These are phyloP conservation scores for Candida maris DNA, from an alignment of 805 yeast genomes.

Conservation along the genomic window DNA sequence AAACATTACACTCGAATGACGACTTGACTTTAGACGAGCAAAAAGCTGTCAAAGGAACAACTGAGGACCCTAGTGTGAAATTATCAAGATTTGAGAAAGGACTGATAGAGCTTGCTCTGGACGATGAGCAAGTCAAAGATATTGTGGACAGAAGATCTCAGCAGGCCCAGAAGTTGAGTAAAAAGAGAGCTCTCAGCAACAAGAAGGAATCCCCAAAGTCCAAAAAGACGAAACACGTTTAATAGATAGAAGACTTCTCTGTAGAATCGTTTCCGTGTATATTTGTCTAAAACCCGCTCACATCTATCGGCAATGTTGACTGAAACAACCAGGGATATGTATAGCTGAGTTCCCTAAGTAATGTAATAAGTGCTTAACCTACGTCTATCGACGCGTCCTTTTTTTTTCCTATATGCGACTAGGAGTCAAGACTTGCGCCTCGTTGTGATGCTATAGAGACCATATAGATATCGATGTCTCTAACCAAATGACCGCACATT, in stretches of 20 bases:
- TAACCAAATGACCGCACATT: too few relatives aligned
- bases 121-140: slow-evolving; percentile 62
- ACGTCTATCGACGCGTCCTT: slow-evolving; percentile 1
- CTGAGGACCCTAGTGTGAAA: slow-evolving; percentile 35
- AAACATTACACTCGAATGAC: slow-evolving; percentile 46
- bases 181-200: slow-evolving; percentile 6
- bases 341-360: too few relatives aligned
- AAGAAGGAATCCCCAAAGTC: slow-evolving; percentile 6
- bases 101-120: slow-evolving; percentile 75
- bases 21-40: slow-evolving; percentile 41
- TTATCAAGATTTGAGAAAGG: slow-evolving; percentile 68
- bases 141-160: slow-evolving; percentile 57
- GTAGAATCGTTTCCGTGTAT: too few relatives aligned
- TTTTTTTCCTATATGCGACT: not conserved
- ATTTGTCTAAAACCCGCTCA: too few relatives aligned
- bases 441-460: not conserved
- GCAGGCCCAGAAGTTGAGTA: slow-evolving; percentile 26
- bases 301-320: too few relatives aligned
- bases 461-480: too few relatives aligned
- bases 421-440: not conserved
- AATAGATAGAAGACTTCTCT: too few relatives aligned
- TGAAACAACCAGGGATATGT: too few relatives aligned
- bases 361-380: not conserved
- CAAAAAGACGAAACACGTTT: slow-evolving; percentile 12
- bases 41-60: slow-evolving; percentile 20